Base-by-base conservation (phyloP, 495 filamentous ascomycete genomes). In the Trichocladium antarcticum region DNA sequence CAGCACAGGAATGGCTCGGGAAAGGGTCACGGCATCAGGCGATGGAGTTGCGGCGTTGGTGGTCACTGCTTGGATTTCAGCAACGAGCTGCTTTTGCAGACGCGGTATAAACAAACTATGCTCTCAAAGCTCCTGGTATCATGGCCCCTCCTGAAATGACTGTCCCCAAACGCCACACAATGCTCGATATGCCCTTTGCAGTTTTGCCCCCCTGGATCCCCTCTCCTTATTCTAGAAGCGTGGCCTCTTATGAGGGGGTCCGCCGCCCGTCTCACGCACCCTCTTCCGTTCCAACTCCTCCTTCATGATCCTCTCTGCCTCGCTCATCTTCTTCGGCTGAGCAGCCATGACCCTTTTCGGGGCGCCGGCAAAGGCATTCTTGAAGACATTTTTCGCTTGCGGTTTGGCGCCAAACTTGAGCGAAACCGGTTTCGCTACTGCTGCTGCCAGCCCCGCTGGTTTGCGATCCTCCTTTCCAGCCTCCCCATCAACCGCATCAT, bases 231-330 rank as follows among this genome's bases (percentile, higher is more conserved):
- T 5, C 31, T 56, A 64, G 10, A 62, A 68, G 28, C 61, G 66
- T 45, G 63, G 67, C 24, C 60, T 67, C 57, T 75, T 74, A 47
- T 57, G 60, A 3, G 65, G 60, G 3, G 52, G 55, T 0, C 59
- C 63, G 6, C 67, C 66, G 21, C 58, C 58, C 5, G 45, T 43
- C 32, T 73, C 78, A 20, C 77, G 70, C 12, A 61, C 56, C 37
- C 81, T 73, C 62, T 89, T 90, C 31, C 75, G 71, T 56, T 90
- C 82, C 59, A 85, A 74, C 56, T 90, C 87, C 51, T 85, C 82
- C 62, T 82, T 85, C 87, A 94, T 94, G 50, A 92, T 92, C 48
- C 87, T 73, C 53, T 93, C 87, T n/a, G 83, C 84, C 63, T 92
- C 84, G 52, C 82, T 85, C 76, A 92, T 87, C 70, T 84, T 87